Conservation (phyloP, 2,329 filamentous ascomycete genomes). For the Verticillium nonalfalfae region DNA sequence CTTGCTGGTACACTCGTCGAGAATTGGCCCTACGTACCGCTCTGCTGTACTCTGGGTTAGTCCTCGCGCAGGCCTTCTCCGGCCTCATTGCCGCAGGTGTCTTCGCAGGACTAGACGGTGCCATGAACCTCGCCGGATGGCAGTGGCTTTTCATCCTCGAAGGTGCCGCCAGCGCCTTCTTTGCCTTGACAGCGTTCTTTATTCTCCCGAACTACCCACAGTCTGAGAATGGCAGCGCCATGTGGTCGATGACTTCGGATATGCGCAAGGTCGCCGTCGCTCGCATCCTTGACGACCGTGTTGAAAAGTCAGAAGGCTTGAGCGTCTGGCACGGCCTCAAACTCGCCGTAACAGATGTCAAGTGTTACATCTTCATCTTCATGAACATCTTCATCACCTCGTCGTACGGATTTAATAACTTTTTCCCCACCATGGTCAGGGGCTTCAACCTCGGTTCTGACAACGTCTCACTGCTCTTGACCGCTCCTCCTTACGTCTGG, state of each 20-base stretch:
- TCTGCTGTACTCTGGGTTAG: conserved; percentile 38
- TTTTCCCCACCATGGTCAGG: conserved; percentile 56
- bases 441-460: not conserved
- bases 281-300: conserved; percentile 37
- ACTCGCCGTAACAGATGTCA: conserved; percentile 39
- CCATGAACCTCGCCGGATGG: conserved; percentile 14
- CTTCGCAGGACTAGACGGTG: conserved; percentile 29
- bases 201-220: conserved; percentile 58
- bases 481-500: conserved; percentile 34
- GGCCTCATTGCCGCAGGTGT: conserved; percentile 44
- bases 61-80: conserved; percentile 44
- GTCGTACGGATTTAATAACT: conserved; percentile 55
- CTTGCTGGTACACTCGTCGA: conserved; percentile 34
- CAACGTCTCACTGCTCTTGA: conserved; percentile 31
- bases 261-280: conserved; percentile 53
- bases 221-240: conserved; percentile 26
- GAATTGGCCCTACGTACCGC: conserved; percentile 39
- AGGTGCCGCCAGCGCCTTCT: conserved; percentile 31
- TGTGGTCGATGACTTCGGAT: conserved; percentile 46
- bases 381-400: conserved; percentile 46
- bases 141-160: conserved; percentile 27
- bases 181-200: conserved; percentile 24
- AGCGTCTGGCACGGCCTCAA: conserved; percentile 39
- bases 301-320: conserved; percentile 12
- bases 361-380: conserved; percentile 46